phyloP scores from a whole-genome alignment of 179 eudicot species.

The Nepenthes alata region DNA sequence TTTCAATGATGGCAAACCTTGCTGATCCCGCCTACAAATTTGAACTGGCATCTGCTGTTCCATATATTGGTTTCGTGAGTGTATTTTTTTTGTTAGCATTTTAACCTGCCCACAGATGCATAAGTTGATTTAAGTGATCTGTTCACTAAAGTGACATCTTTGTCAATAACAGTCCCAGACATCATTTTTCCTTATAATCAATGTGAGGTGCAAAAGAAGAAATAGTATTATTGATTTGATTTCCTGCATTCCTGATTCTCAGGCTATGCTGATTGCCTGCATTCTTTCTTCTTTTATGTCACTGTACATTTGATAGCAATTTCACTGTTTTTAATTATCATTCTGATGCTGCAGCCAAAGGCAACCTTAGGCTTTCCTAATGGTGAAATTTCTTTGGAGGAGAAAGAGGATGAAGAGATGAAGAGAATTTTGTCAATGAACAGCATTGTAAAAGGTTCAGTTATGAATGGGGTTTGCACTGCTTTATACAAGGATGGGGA shows the following conservation, averaged over 20 bases:
- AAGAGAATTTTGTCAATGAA: conserved; percentile 46
- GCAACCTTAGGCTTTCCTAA: conserved; percentile 71
- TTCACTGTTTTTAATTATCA: conserved; percentile 4
- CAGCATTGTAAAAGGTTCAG: conserved; percentile 50
- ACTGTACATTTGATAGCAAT: no score
- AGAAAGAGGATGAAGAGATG: conserved; percentile 53
- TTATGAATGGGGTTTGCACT: conserved; percentile 60
- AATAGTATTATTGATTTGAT: no score
- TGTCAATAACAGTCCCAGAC: no score
- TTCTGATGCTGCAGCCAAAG: conserved; percentile 54
- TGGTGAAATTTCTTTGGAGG: conserved; percentile 75
- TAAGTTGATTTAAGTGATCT: no score
- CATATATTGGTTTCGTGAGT: conserved; percentile 76
- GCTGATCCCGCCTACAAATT: conserved; percentile 65
- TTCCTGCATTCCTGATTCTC: no score
- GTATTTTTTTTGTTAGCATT: neutral
- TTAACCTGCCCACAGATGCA: neutral
- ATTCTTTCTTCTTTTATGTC: no score
- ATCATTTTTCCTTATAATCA: no score
- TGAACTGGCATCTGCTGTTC: conserved; percentile 62
- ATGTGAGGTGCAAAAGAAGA: no score
- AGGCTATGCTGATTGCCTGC: no score
- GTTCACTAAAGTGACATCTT: no score
- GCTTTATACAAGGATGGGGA: conserved; percentile 57
- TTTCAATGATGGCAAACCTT: conserved; percentile 69